Base-by-base conservation (phyloP, 2,329 filamentous ascomycete genomes). In the Pezicula carpinea region DNA sequence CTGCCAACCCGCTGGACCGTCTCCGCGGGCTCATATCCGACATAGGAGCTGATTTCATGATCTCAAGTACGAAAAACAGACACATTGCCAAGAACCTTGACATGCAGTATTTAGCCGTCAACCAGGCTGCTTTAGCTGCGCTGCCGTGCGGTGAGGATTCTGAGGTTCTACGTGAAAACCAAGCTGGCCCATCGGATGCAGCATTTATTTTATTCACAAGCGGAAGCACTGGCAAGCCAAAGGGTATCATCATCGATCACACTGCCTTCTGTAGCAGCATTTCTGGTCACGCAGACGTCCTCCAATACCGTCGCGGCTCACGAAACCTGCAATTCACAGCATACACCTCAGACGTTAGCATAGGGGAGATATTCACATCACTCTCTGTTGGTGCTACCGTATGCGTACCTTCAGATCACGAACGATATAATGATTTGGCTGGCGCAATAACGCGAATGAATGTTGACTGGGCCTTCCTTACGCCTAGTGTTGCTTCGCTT, bases 11-110 rank as follows among this genome's bases (percentile, higher is more conserved):
- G 36, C 32, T 18, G 15, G 32, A n/a, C 4, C 31, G 42, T 6
- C 18, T 46, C 7, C 5, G 32, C 2, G 19, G 39, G 29, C 11
- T 31, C 10, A 22, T 82, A 77, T 14, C 59, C 61, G 38, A 61
- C 57, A 15, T 62, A 68, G 49, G 54, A 17, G 34, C 21, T 33
- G 33, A 11, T 3, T 8, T 29, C 10, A 29, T 29, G 26, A 29
- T 29, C 13, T 10, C 26, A 8, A 10, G 8, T 29, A 8, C 10
- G 13, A 29, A 29, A 11, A 29, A 11, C 26, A 29, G 10, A 29
- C 8, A 29, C 26, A 29, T n/a, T n/a, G n/a, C n/a, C n/a, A n/a
- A n/a, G n/a, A n/a, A n/a, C n/a, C n/a, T n/a, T n/a, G n/a, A n/a
- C n/a, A n/a, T n/a, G n/a, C n/a, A n/a, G n/a, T n/a, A n/a, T n/a